These are phyloP conservation scores for Zelopaecilomyces penicillatus DNA, from an alignment of 2,329 filamentous ascomycete species.

Conservation along the genomic window DNA sequence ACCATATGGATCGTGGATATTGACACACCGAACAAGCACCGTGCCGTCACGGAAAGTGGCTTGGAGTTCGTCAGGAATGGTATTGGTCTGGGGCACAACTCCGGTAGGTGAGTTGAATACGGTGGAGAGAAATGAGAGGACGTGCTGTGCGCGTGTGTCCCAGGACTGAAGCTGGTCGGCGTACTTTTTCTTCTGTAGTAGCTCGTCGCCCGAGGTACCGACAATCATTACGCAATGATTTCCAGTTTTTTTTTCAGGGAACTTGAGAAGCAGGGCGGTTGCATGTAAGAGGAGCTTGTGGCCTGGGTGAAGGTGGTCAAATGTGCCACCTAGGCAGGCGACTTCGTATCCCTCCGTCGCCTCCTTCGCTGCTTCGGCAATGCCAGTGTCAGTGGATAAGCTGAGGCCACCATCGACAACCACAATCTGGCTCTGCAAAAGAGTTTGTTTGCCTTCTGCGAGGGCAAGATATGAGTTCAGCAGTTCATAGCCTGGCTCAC, in stretches of 20 bases:
- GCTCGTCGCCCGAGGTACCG: slow-evolving; percentile 80
- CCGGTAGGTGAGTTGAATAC: slow-evolving; percentile 40
- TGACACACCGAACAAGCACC: slow-evolving; percentile 67
- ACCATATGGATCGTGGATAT: slow-evolving; percentile 82
- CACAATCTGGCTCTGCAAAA: slow-evolving; percentile 43
- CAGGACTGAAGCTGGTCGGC: slow-evolving; percentile 74
- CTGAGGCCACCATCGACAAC: slow-evolving; percentile 45
- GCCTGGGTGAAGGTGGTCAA: slow-evolving; percentile 90
- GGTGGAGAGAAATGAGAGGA: slow-evolving; percentile 65
- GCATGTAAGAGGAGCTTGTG: slow-evolving; percentile 96
- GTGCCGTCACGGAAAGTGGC: slow-evolving; percentile 50
- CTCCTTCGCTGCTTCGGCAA: neutral
- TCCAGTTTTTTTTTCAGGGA: slow-evolving; percentile 30
- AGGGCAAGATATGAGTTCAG: slow-evolving; percentile 40
- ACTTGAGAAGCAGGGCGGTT: slow-evolving; percentile 61
- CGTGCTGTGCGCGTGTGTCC: slow-evolving; percentile 60
- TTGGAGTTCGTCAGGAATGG: slow-evolving; percentile 19
- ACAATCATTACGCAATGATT: slow-evolving; percentile 57
- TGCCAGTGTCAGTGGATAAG: slow-evolving; percentile 19
- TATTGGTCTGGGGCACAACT: slow-evolving; percentile 7
- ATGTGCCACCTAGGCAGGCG: slow-evolving; percentile 84
- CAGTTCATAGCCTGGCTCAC: slow-evolving; percentile 54
- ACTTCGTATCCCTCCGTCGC: slow-evolving; percentile 16
- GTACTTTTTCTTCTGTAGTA: slow-evolving; percentile 84
- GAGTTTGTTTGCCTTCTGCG: slow-evolving; percentile 36